A percentile compares a stretch with the other conserved stretches of the same genome.
phyloP scores from a whole-genome alignment of 768 basidiomycete species.

The Lanmaoa pseudosensibilis region DNA sequence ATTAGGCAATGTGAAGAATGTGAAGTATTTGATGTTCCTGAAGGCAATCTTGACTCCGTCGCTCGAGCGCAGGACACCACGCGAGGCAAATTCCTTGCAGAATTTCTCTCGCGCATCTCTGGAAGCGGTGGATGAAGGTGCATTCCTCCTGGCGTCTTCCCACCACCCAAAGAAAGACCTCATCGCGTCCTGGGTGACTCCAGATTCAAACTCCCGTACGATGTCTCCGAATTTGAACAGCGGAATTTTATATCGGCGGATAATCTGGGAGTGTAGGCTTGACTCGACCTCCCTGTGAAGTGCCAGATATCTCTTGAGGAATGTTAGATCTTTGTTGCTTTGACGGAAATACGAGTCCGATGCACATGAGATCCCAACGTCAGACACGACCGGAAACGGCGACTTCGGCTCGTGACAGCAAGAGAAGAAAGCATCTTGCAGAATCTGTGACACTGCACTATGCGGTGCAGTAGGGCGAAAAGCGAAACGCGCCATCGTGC shows the following conservation, averaged over 20 bases:
- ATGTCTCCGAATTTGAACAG: constrained; percentile 4
- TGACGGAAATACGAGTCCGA: constrained; percentile 8
- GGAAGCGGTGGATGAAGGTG: not conserved
- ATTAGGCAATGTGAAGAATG: constrained; percentile 60
- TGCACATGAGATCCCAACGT: constrained; percentile 2
- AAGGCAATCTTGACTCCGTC: constrained; percentile 37
- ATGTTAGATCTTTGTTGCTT: not conserved
- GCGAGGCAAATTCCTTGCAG: constrained; percentile 48
- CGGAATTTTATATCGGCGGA: constrained; percentile 9
- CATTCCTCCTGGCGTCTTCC: not conserved
- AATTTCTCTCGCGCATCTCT: constrained; percentile 11
- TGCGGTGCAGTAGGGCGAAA: constrained; percentile 33
- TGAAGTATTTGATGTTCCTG: constrained; percentile 55
- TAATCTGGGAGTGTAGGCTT: constrained; percentile 5
- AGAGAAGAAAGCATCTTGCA: constrained; percentile 18
- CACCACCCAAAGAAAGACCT: constrained; percentile 14
- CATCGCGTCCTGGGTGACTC: constrained; percentile 8
- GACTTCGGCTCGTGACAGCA: not conserved
- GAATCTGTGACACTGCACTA: constrained; percentile 28
- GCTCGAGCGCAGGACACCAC: not conserved
- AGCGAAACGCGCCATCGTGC: constrained; percentile 84
- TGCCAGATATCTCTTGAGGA: constrained; percentile 6
- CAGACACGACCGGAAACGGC: constrained; percentile 16
- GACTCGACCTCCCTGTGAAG: constrained; percentile 3
- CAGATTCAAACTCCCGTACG: constrained; percentile 10